These are phyloP conservation scores for Zasmidium cellare DNA, from an alignment of 2,329 filamentous ascomycete species.

Conservation along the genomic window DNA sequence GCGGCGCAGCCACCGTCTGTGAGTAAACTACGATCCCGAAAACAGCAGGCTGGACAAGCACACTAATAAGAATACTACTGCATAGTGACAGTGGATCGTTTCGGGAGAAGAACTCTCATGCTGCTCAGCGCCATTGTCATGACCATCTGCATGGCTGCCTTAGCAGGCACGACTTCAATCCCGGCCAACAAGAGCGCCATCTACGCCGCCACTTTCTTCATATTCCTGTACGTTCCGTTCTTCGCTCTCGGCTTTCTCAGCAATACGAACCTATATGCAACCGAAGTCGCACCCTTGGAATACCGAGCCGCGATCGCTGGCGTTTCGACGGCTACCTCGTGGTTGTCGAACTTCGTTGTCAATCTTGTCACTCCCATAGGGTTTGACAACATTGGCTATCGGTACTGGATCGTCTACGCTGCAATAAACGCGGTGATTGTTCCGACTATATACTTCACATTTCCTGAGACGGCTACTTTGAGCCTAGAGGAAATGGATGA, in stretches of 20 bases:
- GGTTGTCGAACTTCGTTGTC: conserved; percentile 7
- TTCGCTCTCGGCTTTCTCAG: conserved; percentile 25
- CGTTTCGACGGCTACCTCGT: conserved; percentile 52
- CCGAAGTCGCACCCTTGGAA: conserved; percentile 25
- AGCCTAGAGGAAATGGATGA: conserved; percentile 35
- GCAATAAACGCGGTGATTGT: conserved; percentile 3
- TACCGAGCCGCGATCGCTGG: conserved; percentile 23
- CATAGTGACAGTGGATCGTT: conserved; percentile 16
- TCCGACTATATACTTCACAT: conserved; percentile 30
- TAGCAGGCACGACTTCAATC: too few species aligned
- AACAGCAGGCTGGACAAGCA: background rate
- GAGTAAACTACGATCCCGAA: background rate
- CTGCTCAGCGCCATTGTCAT: conserved; percentile 21
- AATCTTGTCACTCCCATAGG: background rate
- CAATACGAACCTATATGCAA: conserved; percentile 22
- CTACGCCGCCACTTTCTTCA: conserved; percentile 16
- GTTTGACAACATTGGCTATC: conserved; percentile 2
- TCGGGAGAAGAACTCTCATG: conserved; percentile 24
- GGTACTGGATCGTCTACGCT: background rate
- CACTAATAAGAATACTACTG: background rate
- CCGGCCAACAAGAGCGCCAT: conserved; percentile 3
- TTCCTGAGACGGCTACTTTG: conserved; percentile 31
- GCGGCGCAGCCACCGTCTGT: background rate
- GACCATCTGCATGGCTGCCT: conserved; percentile 22
- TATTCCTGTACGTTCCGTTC: conserved; percentile 24